Evolutionary conservation across 2,329 filamentous ascomycete species (phyloP).

Genomic region (Fusarium sp.): DNA sequence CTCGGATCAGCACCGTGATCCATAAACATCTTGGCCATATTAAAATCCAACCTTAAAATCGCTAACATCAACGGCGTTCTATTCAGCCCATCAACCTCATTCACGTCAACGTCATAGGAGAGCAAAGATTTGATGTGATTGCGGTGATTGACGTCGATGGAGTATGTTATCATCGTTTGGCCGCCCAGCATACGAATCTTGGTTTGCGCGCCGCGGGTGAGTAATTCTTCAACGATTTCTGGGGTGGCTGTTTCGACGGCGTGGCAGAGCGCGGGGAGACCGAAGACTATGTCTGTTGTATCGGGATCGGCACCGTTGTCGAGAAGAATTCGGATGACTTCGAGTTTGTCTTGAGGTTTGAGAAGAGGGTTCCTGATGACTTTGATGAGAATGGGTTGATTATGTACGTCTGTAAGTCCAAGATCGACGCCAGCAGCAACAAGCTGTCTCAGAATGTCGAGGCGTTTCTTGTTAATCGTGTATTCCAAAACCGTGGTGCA

Average conservation of each 20-base stretch:
- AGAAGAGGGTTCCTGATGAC: slow-evolving; percentile 2
- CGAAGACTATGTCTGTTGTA: background rate
- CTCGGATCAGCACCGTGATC: background rate
- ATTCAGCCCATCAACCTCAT: slow-evolving; percentile 13
- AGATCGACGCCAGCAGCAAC: background rate
- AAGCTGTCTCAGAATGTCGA: background rate
- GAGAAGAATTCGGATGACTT: background rate
- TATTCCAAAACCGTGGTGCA: background rate
- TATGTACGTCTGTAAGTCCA: background rate
- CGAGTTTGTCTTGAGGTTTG: background rate
- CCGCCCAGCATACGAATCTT: slow-evolving; percentile 12
- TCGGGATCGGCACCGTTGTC: background rate
- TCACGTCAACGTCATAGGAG: background rate
- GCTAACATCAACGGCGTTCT: slow-evolving; percentile 4
- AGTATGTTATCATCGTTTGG: slow-evolving; percentile 10
- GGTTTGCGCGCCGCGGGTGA: background rate
- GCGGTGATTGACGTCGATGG: slow-evolving; percentile 5
- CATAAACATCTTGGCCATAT: slow-evolving; percentile 5
- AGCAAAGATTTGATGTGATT: background rate
- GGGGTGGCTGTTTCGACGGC: slow-evolving; percentile 8
- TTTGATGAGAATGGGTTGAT: slow-evolving; percentile 8
- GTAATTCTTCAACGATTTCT: background rate
- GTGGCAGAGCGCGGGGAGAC: slow-evolving; percentile 8
- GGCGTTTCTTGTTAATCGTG: background rate
- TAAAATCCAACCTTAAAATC: background rate